Conservation (phyloP, 192 early-diverging fungal species). For the Backusella mclennaniae region DNA sequence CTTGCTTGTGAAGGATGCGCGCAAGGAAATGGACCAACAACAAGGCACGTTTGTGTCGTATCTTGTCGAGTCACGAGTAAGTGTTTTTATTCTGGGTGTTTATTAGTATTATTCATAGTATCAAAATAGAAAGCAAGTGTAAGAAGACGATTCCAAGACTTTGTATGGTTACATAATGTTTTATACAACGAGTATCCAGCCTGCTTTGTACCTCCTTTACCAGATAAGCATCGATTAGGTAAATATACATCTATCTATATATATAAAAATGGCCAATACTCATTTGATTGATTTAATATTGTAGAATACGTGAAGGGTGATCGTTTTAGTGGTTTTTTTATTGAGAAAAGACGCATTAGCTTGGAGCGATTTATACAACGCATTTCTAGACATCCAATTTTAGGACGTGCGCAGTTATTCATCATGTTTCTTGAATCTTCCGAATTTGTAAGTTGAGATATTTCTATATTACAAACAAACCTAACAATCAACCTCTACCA, state of each 20-base stretch:
- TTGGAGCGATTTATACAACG: slow-evolving; percentile 85
- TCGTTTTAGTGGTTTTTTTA: slow-evolving; percentile 90
- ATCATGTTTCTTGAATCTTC: slow-evolving; percentile 80
- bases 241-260: not conserved
- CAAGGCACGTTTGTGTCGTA: slow-evolving; percentile 82
- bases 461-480: not conserved
- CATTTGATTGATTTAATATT: no score
- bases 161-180: slow-evolving; percentile 83
- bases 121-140: slow-evolving; percentile 54
- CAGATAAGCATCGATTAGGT: slow-evolving; percentile 91
- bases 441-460: slow-evolving; percentile 56
- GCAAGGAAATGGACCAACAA: slow-evolving; percentile 90
- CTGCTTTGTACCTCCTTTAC: slow-evolving; percentile 86
- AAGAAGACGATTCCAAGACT: slow-evolving; percentile 92
- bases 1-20: slow-evolving; percentile 75
- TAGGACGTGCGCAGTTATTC: slow-evolving; percentile 69
- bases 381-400: slow-evolving; percentile 77
- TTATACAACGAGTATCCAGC: slow-evolving; percentile 74
- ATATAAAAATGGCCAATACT: no score
- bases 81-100: no score
- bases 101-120: slow-evolving; percentile 28
- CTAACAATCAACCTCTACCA: not conserved
- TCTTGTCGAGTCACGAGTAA: slow-evolving; percentile 74
- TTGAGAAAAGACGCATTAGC: slow-evolving; percentile 73
- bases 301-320: slow-evolving; percentile 94